A percentile compares a stretch with the other conserved stretches of the same genome.
Conservation (phyloP, 2,329 filamentous ascomycete genomes). For the Sclerotinia borealis region DNA sequence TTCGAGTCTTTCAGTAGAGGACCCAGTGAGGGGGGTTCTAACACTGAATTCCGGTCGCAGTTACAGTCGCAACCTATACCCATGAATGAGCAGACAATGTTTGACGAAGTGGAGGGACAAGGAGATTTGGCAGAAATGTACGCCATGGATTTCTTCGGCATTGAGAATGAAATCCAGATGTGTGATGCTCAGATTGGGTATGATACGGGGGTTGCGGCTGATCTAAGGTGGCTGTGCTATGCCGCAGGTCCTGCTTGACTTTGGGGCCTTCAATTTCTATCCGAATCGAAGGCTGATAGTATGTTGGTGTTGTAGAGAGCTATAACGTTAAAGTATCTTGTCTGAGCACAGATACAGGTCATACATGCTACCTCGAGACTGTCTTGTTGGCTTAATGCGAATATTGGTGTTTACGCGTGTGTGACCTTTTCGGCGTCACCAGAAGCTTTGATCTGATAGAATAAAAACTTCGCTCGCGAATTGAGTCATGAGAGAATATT, state of each 20-base stretch:
- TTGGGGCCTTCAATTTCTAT: too few species aligned
- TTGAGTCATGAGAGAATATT: too few species aligned
- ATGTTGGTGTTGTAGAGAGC: too few species aligned
- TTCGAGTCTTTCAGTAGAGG: neutral
- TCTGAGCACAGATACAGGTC: too few species aligned
- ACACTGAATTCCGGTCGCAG: neutral
- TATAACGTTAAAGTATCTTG: too few species aligned
- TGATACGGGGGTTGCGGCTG: conserved; percentile 1
- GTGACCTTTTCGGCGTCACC: too few species aligned
- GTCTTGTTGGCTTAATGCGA: too few species aligned
- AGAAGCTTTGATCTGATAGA: too few species aligned
- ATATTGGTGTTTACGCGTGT: too few species aligned
- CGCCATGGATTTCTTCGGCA: neutral
- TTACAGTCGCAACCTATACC: neutral
- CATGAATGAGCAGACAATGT: neutral
- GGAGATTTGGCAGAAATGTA: neutral
- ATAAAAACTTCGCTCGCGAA: too few species aligned
- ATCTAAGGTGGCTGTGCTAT: conserved; percentile 5
- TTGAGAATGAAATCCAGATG: conserved; percentile 1
- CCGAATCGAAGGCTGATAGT: too few species aligned
- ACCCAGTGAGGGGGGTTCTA: neutral
- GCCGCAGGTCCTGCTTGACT: neutral
- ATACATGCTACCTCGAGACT: too few species aligned
- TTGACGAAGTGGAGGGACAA: neutral
- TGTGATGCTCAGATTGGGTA: conserved; percentile 3